These are phyloP conservation scores for Rhizopogon rudus DNA, from an alignment of 768 basidiomycete genomes.

Conservation along the genomic window DNA sequence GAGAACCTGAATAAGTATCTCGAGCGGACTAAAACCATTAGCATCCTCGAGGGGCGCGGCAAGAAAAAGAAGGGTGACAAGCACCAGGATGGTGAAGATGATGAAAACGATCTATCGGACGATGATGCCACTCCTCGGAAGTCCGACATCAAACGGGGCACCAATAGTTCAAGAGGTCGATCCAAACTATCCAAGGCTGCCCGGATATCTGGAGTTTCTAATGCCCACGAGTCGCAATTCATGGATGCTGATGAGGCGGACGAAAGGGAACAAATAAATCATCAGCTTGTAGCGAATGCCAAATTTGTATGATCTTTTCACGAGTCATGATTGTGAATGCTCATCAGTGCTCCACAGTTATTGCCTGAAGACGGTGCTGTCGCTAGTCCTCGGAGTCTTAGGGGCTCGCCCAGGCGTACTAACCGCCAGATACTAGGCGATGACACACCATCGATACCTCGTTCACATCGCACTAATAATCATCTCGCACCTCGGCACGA, in stretches of 20 bases:
- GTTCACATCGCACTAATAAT: slow-evolving; percentile 36
- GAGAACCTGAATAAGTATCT: slow-evolving; percentile 76
- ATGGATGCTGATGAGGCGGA: slow-evolving; percentile 86
- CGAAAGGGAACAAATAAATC: slow-evolving; percentile 83
- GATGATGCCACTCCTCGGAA: slow-evolving; percentile 56
- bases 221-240: slow-evolving; percentile 71
- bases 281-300: slow-evolving; percentile 72
- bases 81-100: slow-evolving; percentile 22
- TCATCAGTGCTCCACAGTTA: slow-evolving; percentile 40
- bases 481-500: slow-evolving; percentile 40
- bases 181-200: slow-evolving; percentile 26
- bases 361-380: slow-evolving; percentile 54
- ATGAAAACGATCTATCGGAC: slow-evolving; percentile 30
- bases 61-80: slow-evolving; percentile 19
- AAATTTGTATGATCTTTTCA: slow-evolving; percentile 47
- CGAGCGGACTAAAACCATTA: slow-evolving; percentile 79
- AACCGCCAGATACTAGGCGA: slow-evolving; percentile 30
- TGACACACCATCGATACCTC: slow-evolving; percentile 35
- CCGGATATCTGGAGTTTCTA: slow-evolving; percentile 37
- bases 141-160: slow-evolving; percentile 36
- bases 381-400: slow-evolving; percentile 63
- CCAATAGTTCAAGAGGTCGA: slow-evolving; percentile 26
- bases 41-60: slow-evolving; percentile 74
- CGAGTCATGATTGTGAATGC: background rate
- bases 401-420: slow-evolving; percentile 60